phyloP scores from a whole-genome alignment of 495 filamentous ascomycete species.

The Aspergillus bertholletiae region DNA sequence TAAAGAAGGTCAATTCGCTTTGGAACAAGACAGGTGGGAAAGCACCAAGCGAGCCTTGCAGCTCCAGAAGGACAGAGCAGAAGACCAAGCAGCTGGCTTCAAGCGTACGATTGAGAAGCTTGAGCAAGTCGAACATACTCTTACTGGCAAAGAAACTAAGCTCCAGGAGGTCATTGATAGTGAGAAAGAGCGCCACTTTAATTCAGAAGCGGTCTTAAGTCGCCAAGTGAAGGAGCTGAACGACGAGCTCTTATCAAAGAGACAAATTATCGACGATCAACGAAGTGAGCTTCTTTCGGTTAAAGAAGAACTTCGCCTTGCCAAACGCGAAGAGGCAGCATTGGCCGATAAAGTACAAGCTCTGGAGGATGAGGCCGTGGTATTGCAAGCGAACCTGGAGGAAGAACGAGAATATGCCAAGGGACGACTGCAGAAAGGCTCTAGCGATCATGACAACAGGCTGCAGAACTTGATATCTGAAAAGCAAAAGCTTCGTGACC shows the following conservation, averaged over 20 bases:
- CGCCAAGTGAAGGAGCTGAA: constrained; percentile 57
- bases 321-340: constrained; percentile 58
- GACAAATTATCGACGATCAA: constrained; percentile 49
- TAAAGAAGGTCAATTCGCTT: constrained; percentile 65
- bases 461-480: constrained; percentile 51
- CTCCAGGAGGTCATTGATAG: constrained; percentile 61
- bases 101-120: constrained; percentile 70
- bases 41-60: constrained; percentile 60
- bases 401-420: constrained; percentile 68
- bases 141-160: constrained; percentile 61
- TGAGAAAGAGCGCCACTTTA: constrained; percentile 54
- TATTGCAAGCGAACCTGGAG: constrained; percentile 69
- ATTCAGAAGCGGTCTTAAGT: constrained; percentile 51
- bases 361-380: constrained; percentile 78
- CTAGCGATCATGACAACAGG: constrained; percentile 46
- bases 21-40: constrained; percentile 70
- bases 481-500: constrained; percentile 60
- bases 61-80: constrained; percentile 61
- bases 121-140: constrained; percentile 61
- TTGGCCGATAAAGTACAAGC: constrained; percentile 66
- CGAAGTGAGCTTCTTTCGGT: constrained; percentile 56
- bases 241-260: constrained; percentile 52
- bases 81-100: constrained; percentile 65
- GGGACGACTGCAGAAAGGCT: constrained; percentile 44
- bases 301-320: constrained; percentile 65